Evolutionary conservation across 1,284 basidiomycete species (phyloP).

Genomic region (Ceratobasidium sp.): DNA sequence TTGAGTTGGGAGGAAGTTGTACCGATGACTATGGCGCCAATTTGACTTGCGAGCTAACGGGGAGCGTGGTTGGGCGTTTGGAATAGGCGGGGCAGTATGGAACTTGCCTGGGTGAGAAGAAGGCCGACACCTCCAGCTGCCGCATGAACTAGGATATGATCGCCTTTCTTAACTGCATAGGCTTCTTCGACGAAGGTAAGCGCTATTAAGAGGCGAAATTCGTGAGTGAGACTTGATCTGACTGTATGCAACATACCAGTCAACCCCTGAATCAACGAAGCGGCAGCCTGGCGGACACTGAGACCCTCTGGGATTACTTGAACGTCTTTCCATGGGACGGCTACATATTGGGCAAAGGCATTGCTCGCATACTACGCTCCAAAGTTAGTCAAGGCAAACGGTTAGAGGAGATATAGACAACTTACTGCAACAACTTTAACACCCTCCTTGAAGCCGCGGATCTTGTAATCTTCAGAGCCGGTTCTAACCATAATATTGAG

Average conservation of each 20-base stretch:
- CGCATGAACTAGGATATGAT: conserved; percentile 86
- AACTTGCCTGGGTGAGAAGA: conserved; percentile 63
- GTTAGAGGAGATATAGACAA: background rate
- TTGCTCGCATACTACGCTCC: conserved; percentile 69
- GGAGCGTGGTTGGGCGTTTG: conserved; percentile 55
- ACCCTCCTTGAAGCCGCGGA: conserved; percentile 53
- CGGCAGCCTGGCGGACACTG: conserved; percentile 76
- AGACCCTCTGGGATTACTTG: conserved; percentile 74
- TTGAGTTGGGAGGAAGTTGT: conserved; percentile 93
- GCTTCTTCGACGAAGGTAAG: conserved; percentile 86
- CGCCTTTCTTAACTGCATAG: conserved; percentile 83
- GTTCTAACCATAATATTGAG: background rate
- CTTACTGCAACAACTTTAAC: conserved; percentile 68
- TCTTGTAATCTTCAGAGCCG: conserved; percentile 48
- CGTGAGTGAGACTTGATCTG: background rate
- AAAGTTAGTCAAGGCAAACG: conserved; percentile 30
- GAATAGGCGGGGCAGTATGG: background rate
- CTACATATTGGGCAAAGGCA: conserved; percentile 82
- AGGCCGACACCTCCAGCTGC: conserved; percentile 83
- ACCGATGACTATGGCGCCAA: conserved; percentile 92
- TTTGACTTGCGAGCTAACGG: conserved; percentile 66
- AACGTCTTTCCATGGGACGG: conserved; percentile 74
- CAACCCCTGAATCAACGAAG: conserved; percentile 80
- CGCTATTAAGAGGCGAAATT: conserved; percentile 58
- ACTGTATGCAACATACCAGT: conserved; percentile 62